Base-by-base conservation (phyloP, 768 basidiomycete genomes). In the Collybia nuda region DNA sequence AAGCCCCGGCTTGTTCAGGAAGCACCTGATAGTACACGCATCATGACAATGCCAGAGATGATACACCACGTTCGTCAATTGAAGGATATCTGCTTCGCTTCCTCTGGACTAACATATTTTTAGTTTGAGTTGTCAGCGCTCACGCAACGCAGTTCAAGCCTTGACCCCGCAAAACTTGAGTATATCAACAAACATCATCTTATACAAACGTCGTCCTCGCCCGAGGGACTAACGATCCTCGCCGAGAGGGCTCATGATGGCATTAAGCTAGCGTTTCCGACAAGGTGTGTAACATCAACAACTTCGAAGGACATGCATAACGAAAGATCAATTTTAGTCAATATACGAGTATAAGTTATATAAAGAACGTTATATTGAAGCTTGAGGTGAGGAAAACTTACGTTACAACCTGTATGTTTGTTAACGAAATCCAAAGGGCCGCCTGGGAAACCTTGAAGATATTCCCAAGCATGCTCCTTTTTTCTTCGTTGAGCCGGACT, bases 131-230 rank as follows among this genome's bases (percentile, higher is more conserved):
- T 98, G 21, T 67, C 78, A 0, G 78, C 78, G 2, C 62, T 98
- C 38, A 96, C 91, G 0, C 90, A 90, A 49, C 81, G 92, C 24
- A 87, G 92, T 52, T 83, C 89, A n/a, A 80, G 84, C 14, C 79
- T 98, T 12, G 91, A 94, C 54, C 77, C 80, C 0, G 67, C 68
- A 8, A 97, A 97, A 61, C 78, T 99, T 14, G 85, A 86, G 58
- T 91, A 86, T 62, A 70, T 98, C 47, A 98, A 98, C 65, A 93
- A 93, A 61, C 85, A 88, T 40, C 90, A 96, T 60, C 67, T 99
- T 14, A 76, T 82, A 68, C 72, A 72, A 15, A 73, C 70, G 48
- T 78, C 82, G 60, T 70, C 78, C 14, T 72, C 71, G 5, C 68
- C 78, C 2, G 67, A 76, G 12, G 84, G 80, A 1, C 71, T 86